A percentile compares a stretch with the other conserved stretches of the same genome.
phyloP scores from a whole-genome alignment of 495 filamentous ascomycete species.

The Penicillium pulvis region DNA sequence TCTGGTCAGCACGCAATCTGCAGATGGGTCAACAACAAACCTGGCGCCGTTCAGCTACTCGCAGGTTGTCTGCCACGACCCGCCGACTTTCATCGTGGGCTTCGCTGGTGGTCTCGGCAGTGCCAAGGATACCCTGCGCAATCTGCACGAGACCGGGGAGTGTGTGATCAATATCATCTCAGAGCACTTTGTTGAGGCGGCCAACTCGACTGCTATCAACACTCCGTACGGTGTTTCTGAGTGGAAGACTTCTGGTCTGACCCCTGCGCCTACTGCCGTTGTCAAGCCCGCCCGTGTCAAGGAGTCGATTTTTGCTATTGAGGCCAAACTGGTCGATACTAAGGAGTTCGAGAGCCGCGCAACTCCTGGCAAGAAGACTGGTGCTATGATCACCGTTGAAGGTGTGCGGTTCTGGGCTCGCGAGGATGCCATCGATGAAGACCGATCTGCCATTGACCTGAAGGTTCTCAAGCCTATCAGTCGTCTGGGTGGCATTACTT shows the following conservation, averaged over 20 bases:
- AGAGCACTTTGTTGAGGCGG: constrained; percentile 85
- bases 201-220: constrained; percentile 77
- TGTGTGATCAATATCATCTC: constrained; percentile 84
- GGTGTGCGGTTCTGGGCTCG: constrained; percentile 86
- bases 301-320: constrained; percentile 81
- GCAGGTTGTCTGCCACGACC: constrained; percentile 82
- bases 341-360: constrained; percentile 74
- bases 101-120: constrained; percentile 55
- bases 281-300: constrained; percentile 74
- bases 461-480: constrained; percentile 71
- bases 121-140: constrained; percentile 76
- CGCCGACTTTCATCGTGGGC: constrained; percentile 84
- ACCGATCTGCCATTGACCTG: constrained; percentile 70
- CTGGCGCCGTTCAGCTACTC: constrained; percentile 88
- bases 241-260: constrained; percentile 79
- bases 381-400: constrained; percentile 77
- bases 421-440: constrained; percentile 84
- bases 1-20: constrained; percentile 60
- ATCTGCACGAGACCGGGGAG: constrained; percentile 70
- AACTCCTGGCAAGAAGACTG: constrained; percentile 69
- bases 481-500: constrained; percentile 83
- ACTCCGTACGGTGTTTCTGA: constrained; percentile 78
- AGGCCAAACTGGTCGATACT: constrained; percentile 72
- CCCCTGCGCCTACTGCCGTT: constrained; percentile 63
- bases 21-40: constrained; percentile 65